These are phyloP conservation scores for Theobroma cacao DNA, from an alignment of 345 rosid species.

Conservation along the genomic window DNA sequence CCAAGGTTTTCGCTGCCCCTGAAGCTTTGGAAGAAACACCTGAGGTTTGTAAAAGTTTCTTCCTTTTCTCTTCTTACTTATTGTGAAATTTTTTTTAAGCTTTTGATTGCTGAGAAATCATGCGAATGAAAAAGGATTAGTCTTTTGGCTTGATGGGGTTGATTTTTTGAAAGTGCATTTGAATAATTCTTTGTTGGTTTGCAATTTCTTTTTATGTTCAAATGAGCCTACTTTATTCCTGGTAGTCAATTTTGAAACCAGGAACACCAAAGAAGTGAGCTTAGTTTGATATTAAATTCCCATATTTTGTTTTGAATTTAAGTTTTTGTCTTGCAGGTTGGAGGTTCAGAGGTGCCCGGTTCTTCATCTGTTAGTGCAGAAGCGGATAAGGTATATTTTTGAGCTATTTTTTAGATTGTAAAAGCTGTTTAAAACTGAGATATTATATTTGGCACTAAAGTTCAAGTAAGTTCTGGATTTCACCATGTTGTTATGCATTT, in stretches of 20 bases:
- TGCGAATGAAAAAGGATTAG: background rate
- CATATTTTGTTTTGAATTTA: background rate
- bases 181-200: background rate
- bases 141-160: background rate
- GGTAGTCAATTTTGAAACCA: background rate
- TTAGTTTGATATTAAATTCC: background rate
- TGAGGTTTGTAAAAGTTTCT: background rate
- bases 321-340: constrained; percentile 30
- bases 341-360: constrained; percentile 33
- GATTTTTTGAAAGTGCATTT: background rate
- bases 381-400: constrained; percentile 48
- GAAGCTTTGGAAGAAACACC: constrained; percentile 43
- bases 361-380: constrained; percentile 45
- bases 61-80: background rate
- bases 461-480: background rate
- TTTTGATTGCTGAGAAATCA: background rate
- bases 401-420: background rate
- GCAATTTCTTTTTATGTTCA: background rate
- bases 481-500: background rate
- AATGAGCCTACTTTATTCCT: background rate
- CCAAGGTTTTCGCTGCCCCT: constrained; percentile 57
- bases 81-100: background rate
- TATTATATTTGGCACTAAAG: background rate
- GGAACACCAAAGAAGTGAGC: background rate
- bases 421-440: constrained; percentile 1